These are phyloP conservation scores for Diaporthe ampelina DNA, from an alignment of 2,329 filamentous ascomycete species.

Conservation along the genomic window DNA sequence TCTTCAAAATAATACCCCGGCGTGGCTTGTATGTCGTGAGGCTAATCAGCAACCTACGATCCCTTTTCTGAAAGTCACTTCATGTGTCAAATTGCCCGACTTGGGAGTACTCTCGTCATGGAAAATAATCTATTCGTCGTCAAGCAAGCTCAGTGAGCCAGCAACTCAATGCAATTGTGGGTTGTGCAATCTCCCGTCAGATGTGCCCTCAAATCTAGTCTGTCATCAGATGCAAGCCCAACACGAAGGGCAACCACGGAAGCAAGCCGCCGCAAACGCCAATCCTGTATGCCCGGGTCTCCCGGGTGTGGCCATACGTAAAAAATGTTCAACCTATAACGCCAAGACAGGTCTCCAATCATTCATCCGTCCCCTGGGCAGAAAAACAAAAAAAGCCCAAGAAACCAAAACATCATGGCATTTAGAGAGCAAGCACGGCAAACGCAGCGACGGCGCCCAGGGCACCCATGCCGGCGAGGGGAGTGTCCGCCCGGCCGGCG, in stretches of 20 bases:
- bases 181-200: neutral
- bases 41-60: neutral
- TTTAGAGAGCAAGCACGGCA: slow-evolving; percentile 37
- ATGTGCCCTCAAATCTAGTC: neutral
- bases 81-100: too few species aligned
- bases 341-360: neutral
- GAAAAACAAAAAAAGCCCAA: neutral
- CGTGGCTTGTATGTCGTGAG: neutral
- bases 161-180: neutral
- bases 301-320: neutral
- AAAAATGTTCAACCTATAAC: neutral
- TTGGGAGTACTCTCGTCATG: neutral
- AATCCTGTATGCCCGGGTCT: neutral
- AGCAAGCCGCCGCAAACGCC: neutral
- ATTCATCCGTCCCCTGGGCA: neutral
- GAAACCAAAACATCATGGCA: neutral
- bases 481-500: slow-evolving; percentile 11
- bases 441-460: slow-evolving; percentile 39
- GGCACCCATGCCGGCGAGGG: slow-evolving; percentile 36
- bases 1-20: neutral
- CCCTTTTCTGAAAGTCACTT: neutral
- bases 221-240: neutral
- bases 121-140: slow-evolving; percentile 13
- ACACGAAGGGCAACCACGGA: neutral
- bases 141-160: neutral